Base-by-base conservation (phyloP, 1,284 basidiomycete species). In the Leccinum solheimii region DNA sequence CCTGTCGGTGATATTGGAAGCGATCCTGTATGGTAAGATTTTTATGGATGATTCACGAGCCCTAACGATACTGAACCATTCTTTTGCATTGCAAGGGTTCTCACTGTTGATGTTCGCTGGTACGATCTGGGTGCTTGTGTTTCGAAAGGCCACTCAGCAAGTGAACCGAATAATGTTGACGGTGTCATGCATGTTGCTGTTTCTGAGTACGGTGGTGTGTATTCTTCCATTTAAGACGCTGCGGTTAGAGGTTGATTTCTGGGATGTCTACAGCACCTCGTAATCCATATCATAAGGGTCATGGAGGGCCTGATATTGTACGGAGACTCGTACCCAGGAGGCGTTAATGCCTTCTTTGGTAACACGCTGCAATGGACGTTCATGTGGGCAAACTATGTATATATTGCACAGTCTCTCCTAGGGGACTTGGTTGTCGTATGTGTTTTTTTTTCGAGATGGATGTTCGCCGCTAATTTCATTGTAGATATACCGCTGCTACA, bases 61-160 rank as follows among this genome's bases (percentile, higher is more conserved):
- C 1, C 16, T 7, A 54, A 57, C 4, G 5, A 38, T 49, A 5
- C 51, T 60, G 32, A 66, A 4, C 14, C 62, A 21, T 45, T 45
- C 19, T 3, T n/a, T 1, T 59, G 2, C 3, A 23, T 23, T 23
- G 23, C 13, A 32, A 67, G 67, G 67, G 2, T 61, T 69, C 26
- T 68, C 67, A 11, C 56, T 70, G 43, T 36, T 67, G 49, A 67
- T 68, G 68, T 68, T 70, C 21, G 58, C 55, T 52, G 61, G 64
- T 5, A 59, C 68, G 11, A 48, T 70, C 19, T 67, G 67, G 68
- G 55, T 32, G 3, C n/a, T 68, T 10, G 40, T 26, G 10, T 58
- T 43, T 34, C 57, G 49, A 30, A 55, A 43, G 19, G 49, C 64
- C 3, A 50, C 58, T 3, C 36, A 21, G 19, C 21, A 26, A 7